Base-by-base conservation (phyloP, 441 rosid genomes). In the Gossypium trilobum region DNA sequence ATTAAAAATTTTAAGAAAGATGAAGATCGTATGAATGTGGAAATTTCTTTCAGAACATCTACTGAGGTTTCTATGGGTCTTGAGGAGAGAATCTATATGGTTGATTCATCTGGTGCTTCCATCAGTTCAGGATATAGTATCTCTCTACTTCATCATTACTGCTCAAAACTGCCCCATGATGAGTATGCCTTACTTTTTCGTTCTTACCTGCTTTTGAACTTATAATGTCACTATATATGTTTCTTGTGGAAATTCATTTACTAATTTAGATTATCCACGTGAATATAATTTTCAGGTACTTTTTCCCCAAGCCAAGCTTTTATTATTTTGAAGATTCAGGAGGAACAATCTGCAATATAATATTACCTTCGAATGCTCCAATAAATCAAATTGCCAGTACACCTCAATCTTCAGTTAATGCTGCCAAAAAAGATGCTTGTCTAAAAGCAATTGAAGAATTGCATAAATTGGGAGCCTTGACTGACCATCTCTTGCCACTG, bases 151-250 rank as follows among this genome's bases (percentile, higher is more conserved):
- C 86, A 91, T 74, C 89, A 76, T 48, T 95, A 91, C 79, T 95
- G 99, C 84, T 82, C 97, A 50, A 90, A 87, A 83, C 96, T 95
- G 62, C 95, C 96, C 11, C 99, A 85, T 78, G 99, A 92, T 72
- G 97, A 91, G 99, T 95, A 88, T 82, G 93, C 46, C 71, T 63
- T 75, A 14, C 63, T 54, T 76, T 33, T 75, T 67, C 10, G n/a
- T 73, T 79, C 60, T 42, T 67, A 65, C 66, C 23, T 51, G 51
- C 65, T 31, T 68, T 79, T 59, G 75, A 44, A 65, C 67, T 33
- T 58, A 36, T 31, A 62, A 55, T 54, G 72, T 70, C 68, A 14
- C 29, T 61, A 75, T 48, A 48, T 54, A 27, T 11, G 14, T 44
- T 7, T 56, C 54, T 64, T 66, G 66, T 70, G 65, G 57, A 57